A percentile compares a stretch with the other conserved stretches of the same genome.
phyloP scores from a whole-genome alignment of 78 protist species.

The Guillardia theta region DNA sequence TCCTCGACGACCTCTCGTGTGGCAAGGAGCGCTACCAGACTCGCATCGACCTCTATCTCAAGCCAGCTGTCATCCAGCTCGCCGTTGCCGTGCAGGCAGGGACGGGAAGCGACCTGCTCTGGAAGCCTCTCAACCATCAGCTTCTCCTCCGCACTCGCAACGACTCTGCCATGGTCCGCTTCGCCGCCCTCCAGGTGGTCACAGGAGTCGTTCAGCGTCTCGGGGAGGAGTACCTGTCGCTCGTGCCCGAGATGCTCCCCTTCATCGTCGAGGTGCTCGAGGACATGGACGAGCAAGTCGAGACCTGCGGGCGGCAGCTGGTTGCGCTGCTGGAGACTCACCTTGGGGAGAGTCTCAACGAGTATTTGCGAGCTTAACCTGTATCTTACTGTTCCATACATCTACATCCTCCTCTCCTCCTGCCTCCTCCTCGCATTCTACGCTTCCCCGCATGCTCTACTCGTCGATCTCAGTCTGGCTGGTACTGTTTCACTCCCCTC shows the following conservation, averaged over 20 bases:
- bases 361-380: too few relatives aligned
- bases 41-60: neutral
- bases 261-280: neutral
- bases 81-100: neutral
- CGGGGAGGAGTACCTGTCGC: neutral
- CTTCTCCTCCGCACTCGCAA: neutral
- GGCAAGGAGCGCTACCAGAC: neutral
- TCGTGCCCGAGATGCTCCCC: constrained; percentile 9
- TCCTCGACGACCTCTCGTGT: neutral
- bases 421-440: too few relatives aligned
- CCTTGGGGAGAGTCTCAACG: neutral
- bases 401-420: too few relatives aligned
- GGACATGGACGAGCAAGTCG: neutral
- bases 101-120: neutral
- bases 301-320: neutral
- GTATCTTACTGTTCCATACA: too few relatives aligned
- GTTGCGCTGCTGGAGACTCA: neutral
- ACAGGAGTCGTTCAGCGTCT: neutral
- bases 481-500: too few relatives aligned
- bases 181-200: neutral
- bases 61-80: neutral
- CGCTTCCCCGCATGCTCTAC: too few relatives aligned
- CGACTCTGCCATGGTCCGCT: neutral
- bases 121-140: neutral
- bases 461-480: too few relatives aligned